A percentile compares a stretch with the other conserved stretches of the same genome.
These are phyloP conservation scores for Termitomyces sp. DNA, from an alignment of 768 basidiomycete species.

Conservation along the genomic window DNA sequence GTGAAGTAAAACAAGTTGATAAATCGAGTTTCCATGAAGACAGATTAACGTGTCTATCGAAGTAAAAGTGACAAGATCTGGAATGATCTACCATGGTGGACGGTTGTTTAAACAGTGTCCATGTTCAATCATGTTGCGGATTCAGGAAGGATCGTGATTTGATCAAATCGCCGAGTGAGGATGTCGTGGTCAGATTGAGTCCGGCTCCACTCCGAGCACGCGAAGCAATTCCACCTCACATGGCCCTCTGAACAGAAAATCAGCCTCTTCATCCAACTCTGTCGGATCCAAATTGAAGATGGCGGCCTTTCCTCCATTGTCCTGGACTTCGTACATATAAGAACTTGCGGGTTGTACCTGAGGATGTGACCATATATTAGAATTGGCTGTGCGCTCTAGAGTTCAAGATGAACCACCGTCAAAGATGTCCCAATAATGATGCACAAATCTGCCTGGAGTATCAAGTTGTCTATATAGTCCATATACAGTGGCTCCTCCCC, in stretches of 20 bases:
- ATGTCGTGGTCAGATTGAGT: neutral
- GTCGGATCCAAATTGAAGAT: constrained; percentile 35
- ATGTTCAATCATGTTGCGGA: too few species aligned
- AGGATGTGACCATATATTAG: neutral
- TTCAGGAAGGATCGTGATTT: too few species aligned
- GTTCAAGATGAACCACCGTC: constrained; percentile 6
- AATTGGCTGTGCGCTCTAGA: neutral
- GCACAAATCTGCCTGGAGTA: constrained; percentile 30
- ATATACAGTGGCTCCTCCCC: constrained; percentile 28
- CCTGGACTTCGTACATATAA: constrained; percentile 23
- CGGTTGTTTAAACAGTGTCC: too few species aligned
- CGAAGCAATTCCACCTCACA: constrained; percentile 10
- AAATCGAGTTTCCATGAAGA: too few species aligned
- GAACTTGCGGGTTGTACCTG: constrained; percentile 30
- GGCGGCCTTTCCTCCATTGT: constrained; percentile 34
- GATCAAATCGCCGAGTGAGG: neutral
- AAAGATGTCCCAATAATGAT: constrained; percentile 38
- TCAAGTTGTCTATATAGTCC: constrained; percentile 21
- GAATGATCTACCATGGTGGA: too few species aligned
- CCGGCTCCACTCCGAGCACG: neutral
- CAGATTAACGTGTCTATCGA: too few species aligned
- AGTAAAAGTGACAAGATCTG: too few species aligned
- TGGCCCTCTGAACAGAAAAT: constrained; percentile 29
- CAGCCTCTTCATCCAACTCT: constrained; percentile 24
- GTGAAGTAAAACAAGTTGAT: too few species aligned